Evolutionary conservation across 2,329 filamentous ascomycete genomes (phyloP).

Genomic region (Fusarium oxysporum): DNA sequence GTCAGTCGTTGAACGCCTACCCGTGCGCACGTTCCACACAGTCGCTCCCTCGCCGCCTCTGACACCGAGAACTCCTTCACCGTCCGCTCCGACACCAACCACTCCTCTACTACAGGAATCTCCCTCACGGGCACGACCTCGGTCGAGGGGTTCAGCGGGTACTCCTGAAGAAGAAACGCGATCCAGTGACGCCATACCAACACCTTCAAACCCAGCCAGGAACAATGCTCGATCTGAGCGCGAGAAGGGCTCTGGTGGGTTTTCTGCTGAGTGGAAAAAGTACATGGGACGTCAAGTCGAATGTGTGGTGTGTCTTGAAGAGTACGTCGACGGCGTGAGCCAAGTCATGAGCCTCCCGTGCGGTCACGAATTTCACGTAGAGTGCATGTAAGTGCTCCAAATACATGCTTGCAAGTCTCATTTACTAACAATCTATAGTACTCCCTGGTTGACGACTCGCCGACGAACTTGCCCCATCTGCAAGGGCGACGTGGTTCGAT

Average conservation of each 20-base stretch:
- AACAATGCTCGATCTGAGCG: slow-evolving; percentile 52
- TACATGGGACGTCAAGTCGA: slow-evolving; percentile 80
- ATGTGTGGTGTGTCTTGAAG: slow-evolving; percentile 96
- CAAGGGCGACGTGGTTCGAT: slow-evolving; percentile 92
- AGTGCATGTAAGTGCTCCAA: slow-evolving; percentile 87
- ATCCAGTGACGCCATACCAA: slow-evolving; percentile 56
- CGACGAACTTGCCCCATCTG: slow-evolving; percentile 98
- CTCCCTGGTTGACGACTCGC: slow-evolving; percentile 94
- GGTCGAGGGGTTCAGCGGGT: slow-evolving; percentile 73
- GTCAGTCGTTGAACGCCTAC: slow-evolving; percentile 92
- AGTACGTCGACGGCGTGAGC: slow-evolving; percentile 94
- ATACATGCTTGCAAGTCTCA: not conserved
- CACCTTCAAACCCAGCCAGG: slow-evolving; percentile 51
- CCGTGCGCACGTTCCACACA: slow-evolving; percentile 94
- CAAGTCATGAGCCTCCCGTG: slow-evolving; percentile 97
- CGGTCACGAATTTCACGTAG: slow-evolving; percentile 96
- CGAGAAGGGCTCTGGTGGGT: slow-evolving; percentile 60
- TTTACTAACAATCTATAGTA: slow-evolving; percentile 65
- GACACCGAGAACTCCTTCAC: slow-evolving; percentile 70
- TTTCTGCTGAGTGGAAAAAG: slow-evolving; percentile 70
- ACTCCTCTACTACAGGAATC: slow-evolving; percentile 81
- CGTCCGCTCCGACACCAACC: slow-evolving; percentile 74
- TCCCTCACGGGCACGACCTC: slow-evolving; percentile 66
- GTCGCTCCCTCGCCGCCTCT: slow-evolving; percentile 71
- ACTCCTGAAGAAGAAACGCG: slow-evolving; percentile 64